These are phyloP conservation scores for Naumovozyma baii DNA, from an alignment of 805 yeast genomes.

Conservation along the genomic window DNA sequence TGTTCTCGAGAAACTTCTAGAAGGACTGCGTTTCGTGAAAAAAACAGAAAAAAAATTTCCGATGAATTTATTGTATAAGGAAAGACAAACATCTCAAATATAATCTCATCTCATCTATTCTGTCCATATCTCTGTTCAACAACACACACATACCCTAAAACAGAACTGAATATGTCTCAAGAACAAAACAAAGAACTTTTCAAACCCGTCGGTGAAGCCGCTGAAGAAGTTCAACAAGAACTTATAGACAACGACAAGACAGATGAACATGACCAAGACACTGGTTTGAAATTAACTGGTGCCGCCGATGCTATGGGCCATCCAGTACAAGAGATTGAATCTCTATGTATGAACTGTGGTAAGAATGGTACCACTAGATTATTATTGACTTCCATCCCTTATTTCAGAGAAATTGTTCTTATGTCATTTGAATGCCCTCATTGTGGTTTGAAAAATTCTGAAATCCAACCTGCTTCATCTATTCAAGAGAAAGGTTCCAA, in stretches of 20 bases:
- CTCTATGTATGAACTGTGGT: conserved; percentile 93
- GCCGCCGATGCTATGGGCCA: conserved; percentile 80
- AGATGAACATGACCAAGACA: too few species aligned
- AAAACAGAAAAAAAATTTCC: too few species aligned
- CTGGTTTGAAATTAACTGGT: conserved; percentile 49
- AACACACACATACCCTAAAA: too few species aligned
- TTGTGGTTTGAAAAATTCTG: conserved; percentile 84
- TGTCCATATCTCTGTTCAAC: background rate
- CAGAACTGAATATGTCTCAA: conserved; percentile 3
- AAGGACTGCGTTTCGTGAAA: background rate
- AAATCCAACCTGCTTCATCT: conserved; percentile 89
- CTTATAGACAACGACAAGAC: conserved; percentile 27
- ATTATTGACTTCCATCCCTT: conserved; percentile 82
- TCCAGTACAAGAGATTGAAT: conserved; percentile 91
- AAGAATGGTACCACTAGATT: conserved; percentile 76
- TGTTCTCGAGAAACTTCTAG: background rate
- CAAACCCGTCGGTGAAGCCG: conserved; percentile 52
- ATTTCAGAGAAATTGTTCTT: conserved; percentile 76
- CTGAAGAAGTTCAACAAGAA: conserved; percentile 34
- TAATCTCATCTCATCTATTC: background rate
- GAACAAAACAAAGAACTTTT: conserved; percentile 33
- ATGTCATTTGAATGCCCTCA: conserved; percentile 96
- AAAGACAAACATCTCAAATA: too few species aligned
- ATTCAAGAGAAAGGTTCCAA: conserved; percentile 83
- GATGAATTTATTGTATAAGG: too few species aligned